Conservation (phyloP, 352 stramenopile genomes). For the Pythium dissimile region DNA sequence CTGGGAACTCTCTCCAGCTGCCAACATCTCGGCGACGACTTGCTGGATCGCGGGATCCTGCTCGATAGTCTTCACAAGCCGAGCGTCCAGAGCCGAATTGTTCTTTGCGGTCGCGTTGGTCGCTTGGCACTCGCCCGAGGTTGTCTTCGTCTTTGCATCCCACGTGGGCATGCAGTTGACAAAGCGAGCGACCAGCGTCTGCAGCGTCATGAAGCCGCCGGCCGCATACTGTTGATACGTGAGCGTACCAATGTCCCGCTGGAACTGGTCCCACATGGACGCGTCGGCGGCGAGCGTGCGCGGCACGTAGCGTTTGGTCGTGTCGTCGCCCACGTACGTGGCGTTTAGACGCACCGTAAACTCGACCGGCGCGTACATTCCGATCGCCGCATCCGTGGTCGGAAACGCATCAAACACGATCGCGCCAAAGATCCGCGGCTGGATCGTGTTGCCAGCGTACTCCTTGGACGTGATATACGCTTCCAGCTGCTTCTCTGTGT, state of each 20-base stretch:
- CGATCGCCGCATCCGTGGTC: slow-evolving; percentile 17
- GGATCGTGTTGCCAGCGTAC: slow-evolving; percentile 22
- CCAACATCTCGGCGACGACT: slow-evolving; percentile 7
- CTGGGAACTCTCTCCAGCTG: too few species aligned
- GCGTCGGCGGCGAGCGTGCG: slow-evolving; percentile 23
- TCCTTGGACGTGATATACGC: slow-evolving; percentile 33
- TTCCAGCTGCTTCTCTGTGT: slow-evolving; percentile 23
- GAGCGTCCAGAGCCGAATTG: slow-evolving; percentile 15
- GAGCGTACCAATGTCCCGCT: slow-evolving; percentile 20
- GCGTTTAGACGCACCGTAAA: slow-evolving; percentile 42
- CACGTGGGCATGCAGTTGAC: slow-evolving; percentile 37
- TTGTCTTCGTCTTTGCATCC: slow-evolving; percentile 19
- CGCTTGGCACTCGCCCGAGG: slow-evolving; percentile 25
- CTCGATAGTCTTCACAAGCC: slow-evolving; percentile 16
- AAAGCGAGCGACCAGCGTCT: slow-evolving; percentile 46
- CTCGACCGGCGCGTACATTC: slow-evolving; percentile 27
- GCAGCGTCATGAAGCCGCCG: slow-evolving; percentile 42
- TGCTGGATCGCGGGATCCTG: slow-evolving; percentile 20
- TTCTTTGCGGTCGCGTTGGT: slow-evolving; percentile 4
- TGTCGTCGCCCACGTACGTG: slow-evolving; percentile 22
- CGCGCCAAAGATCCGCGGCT: slow-evolving; percentile 36
- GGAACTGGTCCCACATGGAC: slow-evolving; percentile 19
- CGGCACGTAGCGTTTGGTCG: slow-evolving; percentile 21
- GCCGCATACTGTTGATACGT: slow-evolving; percentile 27
- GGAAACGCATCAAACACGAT: slow-evolving; percentile 44